phyloP scores from a whole-genome alignment of 208 protist species.

The Eutreptiella sp. region DNA sequence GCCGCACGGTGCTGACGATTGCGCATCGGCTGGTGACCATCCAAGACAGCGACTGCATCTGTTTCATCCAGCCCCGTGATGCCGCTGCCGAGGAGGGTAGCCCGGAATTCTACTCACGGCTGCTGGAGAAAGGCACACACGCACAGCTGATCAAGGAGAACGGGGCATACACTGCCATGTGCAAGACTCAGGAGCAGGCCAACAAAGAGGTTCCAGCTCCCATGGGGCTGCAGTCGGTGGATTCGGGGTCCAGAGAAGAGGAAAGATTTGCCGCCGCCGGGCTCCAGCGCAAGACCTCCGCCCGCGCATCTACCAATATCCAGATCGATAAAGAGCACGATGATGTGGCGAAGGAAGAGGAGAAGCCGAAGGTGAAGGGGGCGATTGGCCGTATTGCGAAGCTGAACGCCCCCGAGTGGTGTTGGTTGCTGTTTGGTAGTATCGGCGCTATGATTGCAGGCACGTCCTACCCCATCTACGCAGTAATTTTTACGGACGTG shows the following conservation, averaged over 20 bases:
- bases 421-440: too few relatives aligned
- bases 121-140: slow-evolving; percentile 55
- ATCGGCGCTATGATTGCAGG: not conserved
- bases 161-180: slow-evolving; percentile 57
- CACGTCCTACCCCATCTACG: not conserved
- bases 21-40: slow-evolving; percentile 57
- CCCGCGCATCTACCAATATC: slow-evolving; percentile 18
- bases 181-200: slow-evolving; percentile 49
- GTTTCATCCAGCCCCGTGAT: slow-evolving; percentile 45
- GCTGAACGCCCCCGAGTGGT: too few relatives aligned
- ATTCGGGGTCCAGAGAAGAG: too few relatives aligned
- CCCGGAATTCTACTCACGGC: too few relatives aligned
- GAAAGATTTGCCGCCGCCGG: too few relatives aligned
- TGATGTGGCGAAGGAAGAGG: slow-evolving; percentile 42
- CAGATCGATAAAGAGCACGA: slow-evolving; percentile 44
- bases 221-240: not conserved
- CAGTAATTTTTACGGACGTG: not conserved
- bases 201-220: not conserved
- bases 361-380: slow-evolving; percentile 47
- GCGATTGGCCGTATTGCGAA: too few relatives aligned
- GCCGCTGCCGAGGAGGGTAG: slow-evolving; percentile 14
- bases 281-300: not conserved
- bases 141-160: slow-evolving; percentile 48
- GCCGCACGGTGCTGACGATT: slow-evolving; percentile 61
- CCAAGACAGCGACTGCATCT: slow-evolving; percentile 50